Conservation (phyloP, 2,329 filamentous ascomycete genomes). For the Aspergillus sp. region DNA sequence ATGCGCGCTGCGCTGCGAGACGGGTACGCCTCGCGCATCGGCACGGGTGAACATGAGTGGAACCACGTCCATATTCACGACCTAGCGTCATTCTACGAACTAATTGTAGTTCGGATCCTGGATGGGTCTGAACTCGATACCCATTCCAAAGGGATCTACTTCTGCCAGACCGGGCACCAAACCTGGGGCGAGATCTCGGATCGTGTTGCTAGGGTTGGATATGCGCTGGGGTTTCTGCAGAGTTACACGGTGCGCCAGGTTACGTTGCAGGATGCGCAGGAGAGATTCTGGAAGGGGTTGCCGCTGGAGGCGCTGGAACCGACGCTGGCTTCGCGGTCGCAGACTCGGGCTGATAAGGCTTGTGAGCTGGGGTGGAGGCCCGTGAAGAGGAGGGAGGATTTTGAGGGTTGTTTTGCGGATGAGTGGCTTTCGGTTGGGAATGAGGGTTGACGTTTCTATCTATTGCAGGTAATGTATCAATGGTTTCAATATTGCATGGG, state of each 20-base stretch:
- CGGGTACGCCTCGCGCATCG: constrained; percentile 35
- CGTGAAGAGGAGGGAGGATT: too few species aligned
- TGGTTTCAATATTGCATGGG: too few species aligned
- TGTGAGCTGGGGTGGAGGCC: too few species aligned
- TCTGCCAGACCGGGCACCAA: constrained; percentile 42
- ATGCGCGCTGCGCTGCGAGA: constrained; percentile 31
- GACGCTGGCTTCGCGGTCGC: background rate
- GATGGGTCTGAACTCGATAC: constrained; percentile 29
- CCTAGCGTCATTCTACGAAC: constrained; percentile 43
- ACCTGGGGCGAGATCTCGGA: constrained; percentile 31
- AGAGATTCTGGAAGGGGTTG: background rate
- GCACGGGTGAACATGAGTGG: constrained; percentile 39
- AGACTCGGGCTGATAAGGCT: background rate
- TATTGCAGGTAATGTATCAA: too few species aligned
- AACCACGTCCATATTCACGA: constrained; percentile 50
- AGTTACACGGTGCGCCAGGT: background rate
- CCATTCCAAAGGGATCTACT: constrained; percentile 29
- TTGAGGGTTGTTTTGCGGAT: too few species aligned
- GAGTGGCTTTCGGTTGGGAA: too few species aligned
- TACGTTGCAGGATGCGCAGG: background rate
- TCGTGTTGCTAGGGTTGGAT: constrained; percentile 1
- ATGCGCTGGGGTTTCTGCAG: background rate
- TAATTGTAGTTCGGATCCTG: constrained; percentile 31
- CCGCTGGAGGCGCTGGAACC: background rate
- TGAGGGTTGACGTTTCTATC: too few species aligned